Conservation (phyloP, 805 yeast genomes). For the Torulaspora maleeae region DNA sequence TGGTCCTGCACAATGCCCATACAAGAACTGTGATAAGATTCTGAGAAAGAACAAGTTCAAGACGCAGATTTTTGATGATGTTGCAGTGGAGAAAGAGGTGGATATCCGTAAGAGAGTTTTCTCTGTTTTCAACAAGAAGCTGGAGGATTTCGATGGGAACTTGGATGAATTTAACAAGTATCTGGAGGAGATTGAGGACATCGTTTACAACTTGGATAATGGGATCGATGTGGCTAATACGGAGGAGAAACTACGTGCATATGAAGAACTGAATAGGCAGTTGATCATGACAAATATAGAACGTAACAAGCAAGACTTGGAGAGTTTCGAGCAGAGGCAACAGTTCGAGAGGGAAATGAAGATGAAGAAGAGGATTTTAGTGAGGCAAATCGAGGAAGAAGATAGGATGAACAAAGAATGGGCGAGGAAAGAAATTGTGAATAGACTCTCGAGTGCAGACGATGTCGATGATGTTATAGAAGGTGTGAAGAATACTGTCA, state of each 20-base stretch:
- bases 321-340: conserved; percentile 56
- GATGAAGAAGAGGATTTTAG: conserved; percentile 45
- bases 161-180: conserved; percentile 66
- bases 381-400: conserved; percentile 62
- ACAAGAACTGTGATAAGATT: conserved; percentile 82
- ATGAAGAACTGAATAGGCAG: conserved; percentile 69
- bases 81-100: conserved; percentile 84
- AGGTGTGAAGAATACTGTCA: conserved; percentile 47
- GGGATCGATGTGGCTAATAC: conserved; percentile 65
- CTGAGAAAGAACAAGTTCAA: conserved; percentile 86
- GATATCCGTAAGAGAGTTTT: conserved; percentile 79
- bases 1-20: conserved; percentile 98
- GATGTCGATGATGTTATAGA: conserved; percentile 48
- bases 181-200: conserved; percentile 76
- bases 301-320: conserved; percentile 65
- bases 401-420: conserved; percentile 48
- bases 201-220: conserved; percentile 70
- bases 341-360: conserved; percentile 67
- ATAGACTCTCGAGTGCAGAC: conserved; percentile 44
- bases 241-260: conserved; percentile 58
- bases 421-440: conserved; percentile 53
- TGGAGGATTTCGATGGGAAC: conserved; percentile 58
- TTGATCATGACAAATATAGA: conserved; percentile 73
- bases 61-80: conserved; percentile 87
- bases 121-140: conserved; percentile 73